These are phyloP conservation scores for Daldinia loculata DNA, from an alignment of 495 filamentous ascomycete genomes.

Conservation along the genomic window DNA sequence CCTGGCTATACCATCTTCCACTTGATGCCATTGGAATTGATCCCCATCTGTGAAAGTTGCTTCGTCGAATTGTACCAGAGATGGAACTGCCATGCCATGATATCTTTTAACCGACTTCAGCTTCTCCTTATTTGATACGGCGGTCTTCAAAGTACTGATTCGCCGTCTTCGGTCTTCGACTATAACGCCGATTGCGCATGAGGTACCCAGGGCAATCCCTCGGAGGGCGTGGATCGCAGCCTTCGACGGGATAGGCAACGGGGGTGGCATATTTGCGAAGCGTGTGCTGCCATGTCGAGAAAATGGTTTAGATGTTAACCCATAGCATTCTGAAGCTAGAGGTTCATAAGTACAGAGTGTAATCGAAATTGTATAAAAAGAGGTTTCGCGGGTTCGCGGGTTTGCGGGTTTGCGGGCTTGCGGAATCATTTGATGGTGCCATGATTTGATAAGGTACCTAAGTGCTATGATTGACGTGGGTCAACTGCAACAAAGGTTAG, in stretches of 20 bases:
- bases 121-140: constrained; percentile 57
- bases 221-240: constrained; percentile 62
- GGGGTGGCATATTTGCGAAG: constrained; percentile 49
- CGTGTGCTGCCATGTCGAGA: constrained; percentile 32
- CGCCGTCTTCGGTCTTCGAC: constrained; percentile 63
- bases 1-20: constrained; percentile 3
- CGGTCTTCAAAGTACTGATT: constrained; percentile 55
- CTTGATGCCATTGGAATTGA: constrained; percentile 31
- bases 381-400: background rate
- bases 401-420: background rate
- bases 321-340: constrained; percentile 1
- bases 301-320: background rate
- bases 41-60: constrained; percentile 32
- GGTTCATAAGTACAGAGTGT: background rate
- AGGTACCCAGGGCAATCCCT: constrained; percentile 60
- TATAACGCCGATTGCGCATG: constrained; percentile 61
- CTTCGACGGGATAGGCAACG: constrained; percentile 62
- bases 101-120: constrained; percentile 55
- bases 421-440: too few species aligned
- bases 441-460: too few species aligned
- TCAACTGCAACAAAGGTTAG: too few species aligned
- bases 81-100: constrained; percentile 43
- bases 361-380: background rate
- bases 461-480: too few species aligned
- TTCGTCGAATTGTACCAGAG: constrained; percentile 63